These are phyloP conservation scores for Pontederia crassipes DNA, from an alignment of 176 grass and related monocot genomes.

Conservation along the genomic window DNA sequence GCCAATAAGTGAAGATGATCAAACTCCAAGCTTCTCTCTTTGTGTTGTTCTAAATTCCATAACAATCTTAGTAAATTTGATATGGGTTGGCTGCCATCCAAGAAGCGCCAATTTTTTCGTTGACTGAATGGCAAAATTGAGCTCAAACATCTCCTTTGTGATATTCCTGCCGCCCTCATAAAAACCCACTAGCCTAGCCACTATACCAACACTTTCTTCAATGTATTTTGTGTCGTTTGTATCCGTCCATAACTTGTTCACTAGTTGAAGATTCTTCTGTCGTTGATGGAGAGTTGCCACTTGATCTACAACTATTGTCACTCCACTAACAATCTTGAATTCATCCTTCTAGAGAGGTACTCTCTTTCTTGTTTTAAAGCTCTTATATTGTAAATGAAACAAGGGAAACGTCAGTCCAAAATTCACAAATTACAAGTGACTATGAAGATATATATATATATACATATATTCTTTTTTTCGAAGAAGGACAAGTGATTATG, in stretches of 20 bases:
- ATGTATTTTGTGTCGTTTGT: slow-evolving; percentile 45
- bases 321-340: slow-evolving; percentile 65
- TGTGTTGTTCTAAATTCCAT: neutral
- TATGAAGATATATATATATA: too few species aligned
- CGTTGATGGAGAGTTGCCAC: slow-evolving; percentile 60
- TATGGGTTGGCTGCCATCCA: slow-evolving; percentile 92
- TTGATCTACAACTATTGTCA: slow-evolving; percentile 60
- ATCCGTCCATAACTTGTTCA: slow-evolving; percentile 74
- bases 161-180: slow-evolving; percentile 78
- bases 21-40: too few species aligned
- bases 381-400: slow-evolving; percentile 40
- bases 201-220: slow-evolving; percentile 61
- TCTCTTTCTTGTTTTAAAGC: slow-evolving; percentile 71
- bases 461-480: too few species aligned
- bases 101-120: slow-evolving; percentile 67
- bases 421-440: too few species aligned
- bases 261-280: slow-evolving; percentile 79
- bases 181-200: slow-evolving; percentile 84
- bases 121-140: slow-evolving; percentile 63
- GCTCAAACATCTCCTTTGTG: slow-evolving; percentile 96
- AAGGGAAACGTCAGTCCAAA: too few species aligned
- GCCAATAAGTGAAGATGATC: too few species aligned
- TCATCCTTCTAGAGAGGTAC: slow-evolving; percentile 62
- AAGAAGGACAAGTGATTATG: too few species aligned
- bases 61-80: slow-evolving; percentile 44